Percentiles rank a stretch among this genome's conserved stretches.
Conservation (phyloP, 768 basidiomycete species). For the Gloeophyllum trabeum region DNA sequence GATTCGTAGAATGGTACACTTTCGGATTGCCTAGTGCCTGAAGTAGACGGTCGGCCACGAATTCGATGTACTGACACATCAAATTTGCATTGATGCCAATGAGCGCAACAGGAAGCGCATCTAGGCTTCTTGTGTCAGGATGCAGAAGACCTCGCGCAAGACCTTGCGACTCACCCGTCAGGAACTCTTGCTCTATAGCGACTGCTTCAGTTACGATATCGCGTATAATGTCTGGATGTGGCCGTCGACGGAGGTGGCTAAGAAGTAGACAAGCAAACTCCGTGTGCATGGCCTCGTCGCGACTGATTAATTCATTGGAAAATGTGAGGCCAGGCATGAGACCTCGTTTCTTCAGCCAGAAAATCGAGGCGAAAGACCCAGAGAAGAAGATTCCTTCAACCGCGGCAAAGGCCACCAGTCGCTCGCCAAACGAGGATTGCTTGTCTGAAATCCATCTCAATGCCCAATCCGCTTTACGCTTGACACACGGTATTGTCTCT, state of each 20-base stretch:
- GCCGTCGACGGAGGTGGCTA: conserved; percentile 66
- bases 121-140: conserved; percentile 16
- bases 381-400: conserved; percentile 98
- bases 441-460: conserved; percentile 84
- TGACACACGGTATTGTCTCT: conserved; percentile 88
- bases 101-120: conserved; percentile 75
- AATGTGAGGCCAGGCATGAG: conserved; percentile 97
- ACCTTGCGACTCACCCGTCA: conserved; percentile 30
- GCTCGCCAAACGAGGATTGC: conserved; percentile 73
- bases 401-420: conserved; percentile 87
- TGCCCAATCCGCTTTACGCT: conserved; percentile 93
- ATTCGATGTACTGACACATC: conserved; percentile 92
- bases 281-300: conserved; percentile 95
- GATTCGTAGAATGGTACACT: conserved; percentile 65
- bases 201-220: conserved; percentile 77
- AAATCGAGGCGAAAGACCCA: conserved; percentile 86
- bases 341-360: conserved; percentile 96
- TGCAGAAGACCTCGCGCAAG: neutral
- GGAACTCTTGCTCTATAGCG: conserved; percentile 75
- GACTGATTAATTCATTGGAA: conserved; percentile 92
- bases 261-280: conserved; percentile 92
- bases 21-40: conserved; percentile 78
- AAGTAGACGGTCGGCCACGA: conserved; percentile 83
- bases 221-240: conserved; percentile 67
- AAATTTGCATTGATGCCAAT: conserved; percentile 87